A percentile compares a stretch with the other conserved stretches of the same genome.
phyloP scores from a whole-genome alignment of 176 grass and related monocot species.

The Rhynchospora breviuscula region DNA sequence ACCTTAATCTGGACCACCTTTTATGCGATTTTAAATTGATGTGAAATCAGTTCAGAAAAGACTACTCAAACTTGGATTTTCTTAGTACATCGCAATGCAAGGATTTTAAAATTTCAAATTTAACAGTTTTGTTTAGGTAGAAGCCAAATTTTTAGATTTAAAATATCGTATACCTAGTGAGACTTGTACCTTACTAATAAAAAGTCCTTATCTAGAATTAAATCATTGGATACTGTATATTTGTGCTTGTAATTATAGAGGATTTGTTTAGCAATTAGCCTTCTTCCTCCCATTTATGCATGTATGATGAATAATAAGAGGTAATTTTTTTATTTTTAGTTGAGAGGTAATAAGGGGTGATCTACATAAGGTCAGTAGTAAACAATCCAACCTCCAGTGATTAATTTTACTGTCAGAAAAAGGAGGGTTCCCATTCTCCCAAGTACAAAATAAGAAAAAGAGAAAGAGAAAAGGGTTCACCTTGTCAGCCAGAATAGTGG shows the following conservation, averaged over 20 bases:
- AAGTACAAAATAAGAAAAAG: not conserved
- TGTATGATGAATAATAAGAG: no score
- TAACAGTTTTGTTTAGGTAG: not conserved
- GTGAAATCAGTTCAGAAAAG: not conserved
- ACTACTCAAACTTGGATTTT: not conserved
- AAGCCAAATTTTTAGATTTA: not conserved
- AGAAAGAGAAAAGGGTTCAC: slow-evolving; percentile 26
- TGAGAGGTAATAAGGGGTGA: no score
- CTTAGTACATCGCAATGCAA: not conserved
- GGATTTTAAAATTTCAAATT: not conserved
- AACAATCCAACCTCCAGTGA: not conserved
- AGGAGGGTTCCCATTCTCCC: not conserved
- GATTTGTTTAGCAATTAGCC: not conserved
- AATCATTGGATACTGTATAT: not conserved
- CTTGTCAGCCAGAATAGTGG: slow-evolving; percentile 63
- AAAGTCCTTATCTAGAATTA: not conserved
- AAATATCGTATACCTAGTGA: not conserved
- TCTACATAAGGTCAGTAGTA: not conserved
- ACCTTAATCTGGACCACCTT: not conserved
- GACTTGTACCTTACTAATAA: not conserved
- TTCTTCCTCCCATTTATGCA: not conserved
- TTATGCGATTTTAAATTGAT: not conserved
- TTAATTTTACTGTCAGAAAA: not conserved
- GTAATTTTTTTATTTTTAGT: no score
- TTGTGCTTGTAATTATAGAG: not conserved